Percentiles rank a stretch among this genome's conserved stretches.
phyloP scores from a whole-genome alignment of 2,329 filamentous ascomycete genomes.

The Paracamarosporium sp. region DNA sequence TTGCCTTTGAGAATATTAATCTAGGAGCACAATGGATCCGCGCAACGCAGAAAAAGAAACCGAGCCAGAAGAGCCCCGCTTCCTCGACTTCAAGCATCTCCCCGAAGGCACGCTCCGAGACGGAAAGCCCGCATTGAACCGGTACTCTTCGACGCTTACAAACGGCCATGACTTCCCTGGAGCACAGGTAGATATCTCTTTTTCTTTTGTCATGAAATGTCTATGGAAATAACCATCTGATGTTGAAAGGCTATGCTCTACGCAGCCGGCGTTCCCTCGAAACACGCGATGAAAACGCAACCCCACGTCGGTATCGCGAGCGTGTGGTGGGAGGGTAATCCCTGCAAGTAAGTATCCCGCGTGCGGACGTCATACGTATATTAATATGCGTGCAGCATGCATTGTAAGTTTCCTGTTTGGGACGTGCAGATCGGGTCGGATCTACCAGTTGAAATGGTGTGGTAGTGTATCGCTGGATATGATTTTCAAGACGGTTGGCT shows the following conservation, averaged over 20 bases:
- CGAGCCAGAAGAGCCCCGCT: conserved; percentile 51
- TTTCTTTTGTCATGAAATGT: conserved; percentile 12
- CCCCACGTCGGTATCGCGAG: conserved; percentile 91
- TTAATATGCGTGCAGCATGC: conserved; percentile 52
- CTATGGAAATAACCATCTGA: neutral
- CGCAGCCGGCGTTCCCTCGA: conserved; percentile 84
- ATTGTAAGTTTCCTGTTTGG: conserved; percentile 47
- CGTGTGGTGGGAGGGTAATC: conserved; percentile 98
- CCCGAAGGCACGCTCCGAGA: conserved; percentile 60
- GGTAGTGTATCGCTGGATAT: too few species aligned
- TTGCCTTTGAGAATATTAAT: neutral
- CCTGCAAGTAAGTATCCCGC: conserved; percentile 76
- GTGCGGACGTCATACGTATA: conserved; percentile 17
- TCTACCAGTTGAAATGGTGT: conserved; percentile 11
- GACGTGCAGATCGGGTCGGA: neutral
- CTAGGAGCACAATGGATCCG: conserved; percentile 40
- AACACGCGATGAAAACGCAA: conserved; percentile 84
- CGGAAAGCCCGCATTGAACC: conserved; percentile 75
- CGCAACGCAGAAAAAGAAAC: conserved; percentile 43
- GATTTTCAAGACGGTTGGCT: neutral
- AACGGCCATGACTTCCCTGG: conserved; percentile 88
- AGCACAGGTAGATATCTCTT: conserved; percentile 68
- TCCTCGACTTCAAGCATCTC: conserved; percentile 64
- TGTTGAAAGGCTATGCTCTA: conserved; percentile 83
- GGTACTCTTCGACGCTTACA: conserved; percentile 84